A percentile compares a stretch with the other conserved stretches of the same genome.
These are phyloP conservation scores for Xylaria polymorpha DNA, from an alignment of 2,329 filamentous ascomycete species.

Conservation along the genomic window DNA sequence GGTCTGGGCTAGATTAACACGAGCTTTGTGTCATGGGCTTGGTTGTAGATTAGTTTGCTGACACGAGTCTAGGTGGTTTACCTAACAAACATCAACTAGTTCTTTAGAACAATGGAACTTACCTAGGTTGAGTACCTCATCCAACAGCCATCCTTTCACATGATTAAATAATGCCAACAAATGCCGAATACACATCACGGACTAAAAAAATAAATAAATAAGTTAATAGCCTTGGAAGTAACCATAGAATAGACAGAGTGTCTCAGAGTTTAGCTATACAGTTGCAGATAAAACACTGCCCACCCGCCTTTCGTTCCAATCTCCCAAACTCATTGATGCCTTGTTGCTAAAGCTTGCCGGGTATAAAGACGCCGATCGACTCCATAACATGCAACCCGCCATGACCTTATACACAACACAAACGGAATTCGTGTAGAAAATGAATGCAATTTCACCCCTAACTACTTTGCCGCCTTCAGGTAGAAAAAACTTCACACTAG, in stretches of 20 bases:
- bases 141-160: background rate
- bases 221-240: background rate
- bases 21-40: background rate
- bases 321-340: conserved; percentile 12
- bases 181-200: background rate
- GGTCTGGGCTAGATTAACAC: background rate
- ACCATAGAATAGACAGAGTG: conserved; percentile 16
- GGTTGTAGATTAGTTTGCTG: background rate
- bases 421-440: conserved; percentile 33
- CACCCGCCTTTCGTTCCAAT: background rate
- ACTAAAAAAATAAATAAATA: background rate
- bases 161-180: background rate
- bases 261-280: conserved; percentile 25
- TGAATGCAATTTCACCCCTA: conserved; percentile 37
- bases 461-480: background rate
- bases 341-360: conserved; percentile 25
- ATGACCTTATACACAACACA: conserved; percentile 14
- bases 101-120: background rate
- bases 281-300: background rate
- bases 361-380: conserved; percentile 34
- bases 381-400: conserved; percentile 23
- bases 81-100: background rate
- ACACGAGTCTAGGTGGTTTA: background rate
- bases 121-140: background rate
- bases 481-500: conserved; percentile 27